Conservation (phyloP, 495 filamentous ascomycete genomes). For the Aspergillus campestris region DNA sequence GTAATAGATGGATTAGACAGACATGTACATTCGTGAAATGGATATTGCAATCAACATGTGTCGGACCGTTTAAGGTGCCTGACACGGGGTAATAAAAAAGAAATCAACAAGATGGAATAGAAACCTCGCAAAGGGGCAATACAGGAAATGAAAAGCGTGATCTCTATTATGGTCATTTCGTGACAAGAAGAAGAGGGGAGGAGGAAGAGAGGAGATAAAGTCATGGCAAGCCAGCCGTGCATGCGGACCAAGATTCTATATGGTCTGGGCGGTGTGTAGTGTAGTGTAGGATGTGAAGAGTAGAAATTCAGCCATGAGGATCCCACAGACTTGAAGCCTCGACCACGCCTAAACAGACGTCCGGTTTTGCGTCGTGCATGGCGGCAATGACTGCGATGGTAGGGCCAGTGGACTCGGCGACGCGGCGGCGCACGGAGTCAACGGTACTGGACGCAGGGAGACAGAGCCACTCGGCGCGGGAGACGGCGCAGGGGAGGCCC, state of each 20-base stretch:
- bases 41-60: too few relatives aligned
- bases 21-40: too few relatives aligned
- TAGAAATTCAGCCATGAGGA: slow-evolving; percentile 5
- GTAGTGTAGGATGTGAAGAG: not conserved
- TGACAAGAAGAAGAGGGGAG: too few relatives aligned
- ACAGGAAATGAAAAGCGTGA: too few relatives aligned
- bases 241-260: not conserved
- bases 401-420: slow-evolving; percentile 11
- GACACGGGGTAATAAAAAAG: too few relatives aligned
- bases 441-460: slow-evolving; percentile 27
- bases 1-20: too few relatives aligned
- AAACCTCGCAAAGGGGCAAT: too few relatives aligned
- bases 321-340: slow-evolving; percentile 30
- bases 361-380: slow-evolving; percentile 18
- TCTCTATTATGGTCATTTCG: too few relatives aligned
- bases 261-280: too few relatives aligned
- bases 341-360: slow-evolving; percentile 25
- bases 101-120: too few relatives aligned
- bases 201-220: not conserved
- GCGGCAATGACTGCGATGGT: slow-evolving; percentile 26
- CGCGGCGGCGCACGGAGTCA: slow-evolving; percentile 18
- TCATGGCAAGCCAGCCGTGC: not conserved
- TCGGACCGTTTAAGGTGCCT: too few relatives aligned
- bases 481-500: slow-evolving; percentile 15
- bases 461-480: slow-evolving; percentile 22